phyloP scores from a whole-genome alignment of 805 yeast species.

The Candida caryicola region DNA sequence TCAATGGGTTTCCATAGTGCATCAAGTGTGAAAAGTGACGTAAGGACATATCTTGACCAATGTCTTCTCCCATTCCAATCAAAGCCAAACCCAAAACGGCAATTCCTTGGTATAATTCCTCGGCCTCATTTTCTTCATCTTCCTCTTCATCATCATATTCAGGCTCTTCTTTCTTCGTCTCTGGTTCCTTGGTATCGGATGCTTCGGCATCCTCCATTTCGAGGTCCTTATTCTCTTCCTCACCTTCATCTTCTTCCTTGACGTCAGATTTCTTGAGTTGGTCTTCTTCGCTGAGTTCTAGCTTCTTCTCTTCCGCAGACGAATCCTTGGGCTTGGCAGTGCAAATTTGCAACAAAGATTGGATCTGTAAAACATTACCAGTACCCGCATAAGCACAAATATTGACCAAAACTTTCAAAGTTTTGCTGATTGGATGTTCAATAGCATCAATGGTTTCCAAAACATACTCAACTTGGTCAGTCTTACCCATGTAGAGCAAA shows the following conservation, averaged over 20 bases:
- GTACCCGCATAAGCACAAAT: constrained; percentile 97
- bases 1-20: constrained; percentile 93
- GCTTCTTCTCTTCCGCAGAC: constrained; percentile 58
- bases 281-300: constrained; percentile 45
- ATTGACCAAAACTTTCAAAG: constrained; percentile 83
- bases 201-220: constrained; percentile 30
- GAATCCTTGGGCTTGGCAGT: constrained; percentile 65
- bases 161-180: constrained; percentile 27
- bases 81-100: constrained; percentile 93
- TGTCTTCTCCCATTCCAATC: constrained; percentile 96
- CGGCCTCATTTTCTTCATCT: constrained; percentile 41
- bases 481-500: constrained; percentile 85
- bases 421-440: constrained; percentile 89
- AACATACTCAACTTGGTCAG: constrained; percentile 91
- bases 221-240: constrained; percentile 20
- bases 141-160: constrained; percentile 27
- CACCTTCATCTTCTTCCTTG: constrained; percentile 26
- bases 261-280: constrained; percentile 13
- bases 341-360: constrained; percentile 83
- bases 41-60: constrained; percentile 95
- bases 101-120: constrained; percentile 69
- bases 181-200: constrained; percentile 15
- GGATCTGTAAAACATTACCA: constrained; percentile 94
- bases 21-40: constrained; percentile 96
- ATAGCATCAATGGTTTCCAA: constrained; percentile 91